phyloP scores from a whole-genome alignment of 2,329 filamentous ascomycete genomes.

The Metarhizium album region DNA sequence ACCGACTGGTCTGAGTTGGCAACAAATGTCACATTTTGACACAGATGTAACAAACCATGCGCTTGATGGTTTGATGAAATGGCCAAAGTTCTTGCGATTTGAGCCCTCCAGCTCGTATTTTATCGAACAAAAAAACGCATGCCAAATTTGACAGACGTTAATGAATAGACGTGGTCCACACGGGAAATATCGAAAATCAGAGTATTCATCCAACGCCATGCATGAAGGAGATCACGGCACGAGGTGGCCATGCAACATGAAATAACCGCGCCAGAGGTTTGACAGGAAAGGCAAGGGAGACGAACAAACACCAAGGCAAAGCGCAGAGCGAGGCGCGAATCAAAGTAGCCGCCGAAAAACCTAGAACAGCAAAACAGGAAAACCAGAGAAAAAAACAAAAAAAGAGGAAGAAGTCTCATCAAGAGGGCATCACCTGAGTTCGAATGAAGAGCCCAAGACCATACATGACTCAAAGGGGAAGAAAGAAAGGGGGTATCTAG shows the following conservation, averaged over 20 bases:
- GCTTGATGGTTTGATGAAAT: neutral
- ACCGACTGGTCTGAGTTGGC: no score
- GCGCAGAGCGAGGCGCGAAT: neutral
- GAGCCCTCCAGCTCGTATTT: neutral
- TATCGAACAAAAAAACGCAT: neutral
- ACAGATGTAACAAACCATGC: neutral
- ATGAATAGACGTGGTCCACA: neutral
- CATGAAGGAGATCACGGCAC: neutral
- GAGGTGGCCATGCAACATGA: neutral
- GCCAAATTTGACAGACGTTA: neutral
- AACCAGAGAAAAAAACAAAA: no score
- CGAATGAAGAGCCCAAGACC: neutral
- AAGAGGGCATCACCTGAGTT: neutral
- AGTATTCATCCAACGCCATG: neutral
- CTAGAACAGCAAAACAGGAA: no score
- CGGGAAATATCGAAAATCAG: neutral
- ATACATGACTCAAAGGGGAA: neutral
- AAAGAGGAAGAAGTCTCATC: no score
- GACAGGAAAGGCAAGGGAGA: neutral
- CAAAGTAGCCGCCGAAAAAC: neutral
- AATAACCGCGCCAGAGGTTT: neutral
- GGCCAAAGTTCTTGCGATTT: neutral
- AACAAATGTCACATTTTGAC: no score
- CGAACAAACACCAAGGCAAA: neutral
- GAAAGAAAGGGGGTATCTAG: neutral